A percentile compares a stretch with the other conserved stretches of the same genome.
Conservation (phyloP, 2,329 filamentous ascomycete species). For the Calonectria montana region DNA sequence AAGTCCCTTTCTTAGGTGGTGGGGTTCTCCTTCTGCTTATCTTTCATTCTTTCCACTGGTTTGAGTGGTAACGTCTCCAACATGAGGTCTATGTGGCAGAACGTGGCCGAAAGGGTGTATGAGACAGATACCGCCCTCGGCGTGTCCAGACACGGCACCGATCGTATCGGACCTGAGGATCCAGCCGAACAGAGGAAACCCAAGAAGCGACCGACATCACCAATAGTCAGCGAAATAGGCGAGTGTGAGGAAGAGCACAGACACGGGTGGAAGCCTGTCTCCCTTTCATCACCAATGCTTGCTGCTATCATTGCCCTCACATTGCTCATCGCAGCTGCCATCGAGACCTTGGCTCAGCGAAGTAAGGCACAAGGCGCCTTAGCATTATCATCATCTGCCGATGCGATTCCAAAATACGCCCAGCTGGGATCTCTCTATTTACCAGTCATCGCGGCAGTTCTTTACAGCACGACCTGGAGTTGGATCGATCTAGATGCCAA, state of each 20-base stretch:
- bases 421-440: conserved; percentile 60
- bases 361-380: conserved; percentile 56
- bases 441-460: conserved; percentile 64
- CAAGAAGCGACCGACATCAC: background rate
- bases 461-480: conserved; percentile 67
- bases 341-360: conserved; percentile 57
- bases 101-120: conserved; percentile 11
- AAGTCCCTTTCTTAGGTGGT: background rate
- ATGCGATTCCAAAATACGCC: conserved; percentile 49
- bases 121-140: background rate
- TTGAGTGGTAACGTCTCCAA: background rate
- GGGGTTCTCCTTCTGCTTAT: too few species aligned
- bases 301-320: conserved; percentile 49
- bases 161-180: conserved; percentile 3
- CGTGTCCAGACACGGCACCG: background rate
- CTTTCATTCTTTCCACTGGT: background rate
- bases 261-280: conserved; percentile 38
- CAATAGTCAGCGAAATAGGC: background rate
- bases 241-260: background rate
- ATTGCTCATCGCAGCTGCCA: conserved; percentile 51
- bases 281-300: conserved; percentile 49
- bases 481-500: conserved; percentile 71
- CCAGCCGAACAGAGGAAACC: background rate
- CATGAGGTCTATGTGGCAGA: conserved; percentile 19
- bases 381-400: conserved; percentile 33